Evolutionary conservation across 1,284 basidiomycete species (phyloP).

Genomic region (Fistulinella staudtii): DNA sequence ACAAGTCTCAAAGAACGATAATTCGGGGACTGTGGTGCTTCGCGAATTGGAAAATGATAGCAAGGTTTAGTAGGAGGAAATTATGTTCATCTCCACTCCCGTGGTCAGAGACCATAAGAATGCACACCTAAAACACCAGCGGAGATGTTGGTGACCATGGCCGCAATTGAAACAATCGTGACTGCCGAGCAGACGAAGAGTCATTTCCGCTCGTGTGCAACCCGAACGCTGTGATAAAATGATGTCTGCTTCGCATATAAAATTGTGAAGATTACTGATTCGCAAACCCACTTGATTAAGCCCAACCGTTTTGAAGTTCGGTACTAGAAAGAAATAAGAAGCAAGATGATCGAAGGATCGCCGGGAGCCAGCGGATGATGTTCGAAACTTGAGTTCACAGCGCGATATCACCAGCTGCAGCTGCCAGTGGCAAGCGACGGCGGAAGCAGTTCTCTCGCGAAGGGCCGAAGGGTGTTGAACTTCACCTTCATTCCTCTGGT

Average conservation of each 20-base stretch:
- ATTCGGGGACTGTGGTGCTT: not conserved
- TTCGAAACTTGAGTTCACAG: not conserved
- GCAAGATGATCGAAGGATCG: no score
- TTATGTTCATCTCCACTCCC: not conserved
- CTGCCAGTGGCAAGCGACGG: no score
- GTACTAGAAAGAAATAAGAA: no score
- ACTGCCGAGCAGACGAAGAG: not conserved
- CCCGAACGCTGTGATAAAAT: no score
- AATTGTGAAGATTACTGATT: no score
- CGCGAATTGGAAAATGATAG: not conserved
- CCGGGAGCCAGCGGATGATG: not conserved
- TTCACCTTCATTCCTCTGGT: not conserved
- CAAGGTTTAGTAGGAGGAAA: not conserved
- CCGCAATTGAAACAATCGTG: not conserved
- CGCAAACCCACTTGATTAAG: no score
- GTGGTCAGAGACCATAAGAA: not conserved
- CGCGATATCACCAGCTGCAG: no score
- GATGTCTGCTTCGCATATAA: no score
- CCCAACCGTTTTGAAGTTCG: no score
- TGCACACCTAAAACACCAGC: no score
- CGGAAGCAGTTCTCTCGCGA: no score
- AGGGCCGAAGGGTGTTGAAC: no score
- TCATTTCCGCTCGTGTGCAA: slow-evolving; percentile 1
- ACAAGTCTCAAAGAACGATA: not conserved
- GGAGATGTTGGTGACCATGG: not conserved